These are phyloP conservation scores for Aureobasidium vineae DNA, from an alignment of 2,329 filamentous ascomycete species.

Conservation along the genomic window DNA sequence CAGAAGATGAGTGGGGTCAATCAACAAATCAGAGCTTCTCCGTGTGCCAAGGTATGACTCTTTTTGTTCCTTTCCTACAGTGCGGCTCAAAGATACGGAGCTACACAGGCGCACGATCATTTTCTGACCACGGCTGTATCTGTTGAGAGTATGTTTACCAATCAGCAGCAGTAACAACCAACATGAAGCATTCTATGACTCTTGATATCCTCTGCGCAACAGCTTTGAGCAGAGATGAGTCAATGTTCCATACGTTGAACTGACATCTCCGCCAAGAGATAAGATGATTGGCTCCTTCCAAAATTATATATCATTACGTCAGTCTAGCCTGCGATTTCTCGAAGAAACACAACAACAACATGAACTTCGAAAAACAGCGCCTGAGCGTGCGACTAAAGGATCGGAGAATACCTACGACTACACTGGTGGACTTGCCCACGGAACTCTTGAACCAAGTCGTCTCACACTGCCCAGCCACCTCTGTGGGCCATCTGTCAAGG, in stretches of 20 bases:
- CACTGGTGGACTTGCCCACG: slow-evolving; percentile 39
- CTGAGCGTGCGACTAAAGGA: slow-evolving; percentile 7
- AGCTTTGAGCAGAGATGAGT: not conserved
- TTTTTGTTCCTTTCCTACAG: not conserved
- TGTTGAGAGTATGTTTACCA: not conserved
- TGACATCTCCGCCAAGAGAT: slow-evolving; percentile 2
- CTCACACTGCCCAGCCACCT: slow-evolving; percentile 46
- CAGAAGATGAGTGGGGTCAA: not conserved
- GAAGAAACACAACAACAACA: slow-evolving; percentile 5
- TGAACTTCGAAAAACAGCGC: not conserved
- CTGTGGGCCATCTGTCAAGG: slow-evolving; percentile 46
- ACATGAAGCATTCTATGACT: not conserved
- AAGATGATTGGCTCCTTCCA: slow-evolving; percentile 11
- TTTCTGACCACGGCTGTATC: not conserved
- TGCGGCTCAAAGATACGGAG: not conserved
- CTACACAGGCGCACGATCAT: not conserved
- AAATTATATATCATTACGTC: slow-evolving; percentile 18
- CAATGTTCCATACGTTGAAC: slow-evolving; percentile 8
- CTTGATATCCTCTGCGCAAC: not conserved
- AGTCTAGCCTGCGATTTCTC: not conserved
- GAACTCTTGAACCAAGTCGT: slow-evolving; percentile 42
- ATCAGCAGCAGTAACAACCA: not conserved
- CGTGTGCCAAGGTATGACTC: not conserved
- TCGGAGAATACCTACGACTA: slow-evolving; percentile 26
- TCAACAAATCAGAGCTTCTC: not conserved